These are phyloP conservation scores for Nakazawaea ernobii DNA, from an alignment of 805 yeast genomes.

Conservation along the genomic window DNA sequence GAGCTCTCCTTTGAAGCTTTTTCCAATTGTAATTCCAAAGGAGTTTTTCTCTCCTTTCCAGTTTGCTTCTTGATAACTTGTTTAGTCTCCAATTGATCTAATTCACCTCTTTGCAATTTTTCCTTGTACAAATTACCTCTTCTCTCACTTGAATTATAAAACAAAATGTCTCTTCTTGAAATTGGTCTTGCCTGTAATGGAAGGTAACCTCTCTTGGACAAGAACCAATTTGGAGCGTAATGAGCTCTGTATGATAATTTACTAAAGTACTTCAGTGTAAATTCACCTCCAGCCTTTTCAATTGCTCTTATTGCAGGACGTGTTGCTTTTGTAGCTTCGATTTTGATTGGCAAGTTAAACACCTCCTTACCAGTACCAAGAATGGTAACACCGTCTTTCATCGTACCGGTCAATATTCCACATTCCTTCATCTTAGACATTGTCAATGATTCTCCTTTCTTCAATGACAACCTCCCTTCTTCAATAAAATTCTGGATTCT, in stretches of 20 bases:
- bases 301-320: slow-evolving; percentile 65
- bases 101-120: slow-evolving; percentile 12
- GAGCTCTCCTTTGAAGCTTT: not conserved
- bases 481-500: slow-evolving; percentile 69
- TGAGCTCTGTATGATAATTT: slow-evolving; percentile 67
- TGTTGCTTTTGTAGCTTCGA: slow-evolving; percentile 84
- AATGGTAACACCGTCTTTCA: slow-evolving; percentile 77
- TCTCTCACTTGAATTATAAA: slow-evolving; percentile 63
- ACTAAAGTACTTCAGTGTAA: slow-evolving; percentile 66
- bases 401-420: slow-evolving; percentile 66
- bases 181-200: slow-evolving; percentile 87
- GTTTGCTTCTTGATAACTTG: slow-evolving; percentile 5
- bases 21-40: slow-evolving; percentile 11
- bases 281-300: slow-evolving; percentile 68
- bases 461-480: slow-evolving; percentile 54
- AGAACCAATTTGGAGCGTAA: slow-evolving; percentile 64
- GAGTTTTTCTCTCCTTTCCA: not conserved
- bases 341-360: slow-evolving; percentile 55
- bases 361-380: slow-evolving; percentile 56
- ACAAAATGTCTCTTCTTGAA: slow-evolving; percentile 71
- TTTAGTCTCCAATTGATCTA: slow-evolving; percentile 1
- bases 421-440: slow-evolving; percentile 72
- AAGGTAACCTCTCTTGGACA: slow-evolving; percentile 66
- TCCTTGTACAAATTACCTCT: slow-evolving; percentile 68
- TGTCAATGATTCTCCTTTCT: slow-evolving; percentile 58